A percentile compares a stretch with the other conserved stretches of the same genome.
Conservation (phyloP, 1,139 yeast species). For the Magnusiomyces suaveolens region DNA sequence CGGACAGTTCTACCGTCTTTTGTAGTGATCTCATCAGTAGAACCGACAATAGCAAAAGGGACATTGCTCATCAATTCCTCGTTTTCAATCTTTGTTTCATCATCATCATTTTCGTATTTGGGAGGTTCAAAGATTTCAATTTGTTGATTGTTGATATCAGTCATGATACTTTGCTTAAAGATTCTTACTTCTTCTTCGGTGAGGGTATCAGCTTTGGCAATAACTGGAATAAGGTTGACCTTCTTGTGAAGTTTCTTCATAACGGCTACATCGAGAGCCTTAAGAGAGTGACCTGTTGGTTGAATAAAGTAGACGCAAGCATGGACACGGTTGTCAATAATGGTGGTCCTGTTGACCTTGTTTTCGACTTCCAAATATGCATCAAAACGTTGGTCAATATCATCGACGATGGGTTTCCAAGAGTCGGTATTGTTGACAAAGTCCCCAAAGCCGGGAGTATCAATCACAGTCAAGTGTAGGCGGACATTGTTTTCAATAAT, state of each 20-base stretch:
- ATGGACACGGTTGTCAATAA: conserved; percentile 87
- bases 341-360: conserved; percentile 53
- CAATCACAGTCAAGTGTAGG: conserved; percentile 73
- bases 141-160: conserved; percentile 66
- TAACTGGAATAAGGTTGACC: conserved; percentile 87
- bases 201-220: conserved; percentile 89
- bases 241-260: conserved; percentile 85
- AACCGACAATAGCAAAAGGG: conserved; percentile 94
- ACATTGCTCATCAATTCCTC: conserved; percentile 39
- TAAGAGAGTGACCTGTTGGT: no score
- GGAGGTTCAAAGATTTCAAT: conserved; percentile 76
- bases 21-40: conserved; percentile 64
- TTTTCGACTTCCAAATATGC: conserved; percentile 84
- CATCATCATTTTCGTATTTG: conserved; percentile 75
- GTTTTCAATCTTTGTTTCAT: conserved; percentile 58
- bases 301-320: conserved; percentile 96
- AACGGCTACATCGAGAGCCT: conserved; percentile 78
- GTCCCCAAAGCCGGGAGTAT: conserved; percentile 94
- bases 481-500: conserved; percentile 92
- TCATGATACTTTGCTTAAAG: conserved; percentile 62
- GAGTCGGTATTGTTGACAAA: conserved; percentile 76
- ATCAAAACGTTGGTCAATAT: conserved; percentile 79
- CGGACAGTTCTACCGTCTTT: conserved; percentile 73
- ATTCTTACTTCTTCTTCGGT: conserved; percentile 73
- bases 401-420: conserved; percentile 91